Conservation (phyloP, 441 rosid genomes). For the Rhodomyrtus psidioides region DNA sequence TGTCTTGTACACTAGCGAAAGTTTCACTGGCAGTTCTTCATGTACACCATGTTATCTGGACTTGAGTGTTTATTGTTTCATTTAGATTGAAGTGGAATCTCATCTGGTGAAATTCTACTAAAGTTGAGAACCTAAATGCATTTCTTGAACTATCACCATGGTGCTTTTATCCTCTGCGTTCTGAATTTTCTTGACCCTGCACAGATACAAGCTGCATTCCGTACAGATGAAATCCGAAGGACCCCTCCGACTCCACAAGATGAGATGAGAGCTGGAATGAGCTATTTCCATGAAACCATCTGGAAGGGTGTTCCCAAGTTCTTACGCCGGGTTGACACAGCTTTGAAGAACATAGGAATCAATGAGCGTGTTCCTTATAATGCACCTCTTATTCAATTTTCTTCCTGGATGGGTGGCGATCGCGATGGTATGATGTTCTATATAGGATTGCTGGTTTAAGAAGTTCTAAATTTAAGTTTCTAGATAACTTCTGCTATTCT, state of each 20-base stretch:
- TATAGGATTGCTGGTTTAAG: not conserved
- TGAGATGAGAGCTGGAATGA: slow-evolving; percentile 90
- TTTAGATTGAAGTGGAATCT: not conserved
- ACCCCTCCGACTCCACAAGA: slow-evolving; percentile 96
- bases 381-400: slow-evolving; percentile 62
- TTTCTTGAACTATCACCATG: not conserved
- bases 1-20: not conserved
- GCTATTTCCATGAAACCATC: slow-evolving; percentile 79
- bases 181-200: not conserved
- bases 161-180: not conserved
- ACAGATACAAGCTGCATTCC: slow-evolving; percentile 98
- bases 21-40: not conserved
- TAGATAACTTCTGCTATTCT: not conserved
- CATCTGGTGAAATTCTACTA: not conserved
- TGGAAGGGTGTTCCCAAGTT: slow-evolving; percentile 78
- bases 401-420: slow-evolving; percentile 20
- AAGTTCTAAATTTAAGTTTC: not conserved
- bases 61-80: not conserved
- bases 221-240: slow-evolving; percentile 94
- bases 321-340: slow-evolving; percentile 63
- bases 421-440: slow-evolving; percentile 12
- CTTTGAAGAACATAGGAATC: slow-evolving; percentile 64
- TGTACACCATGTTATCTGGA: not conserved
- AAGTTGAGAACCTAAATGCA: not conserved
- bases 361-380: slow-evolving; percentile 75